Conservation (phyloP, 2,329 filamentous ascomycete species). For the Echinosphaeria canescens region DNA sequence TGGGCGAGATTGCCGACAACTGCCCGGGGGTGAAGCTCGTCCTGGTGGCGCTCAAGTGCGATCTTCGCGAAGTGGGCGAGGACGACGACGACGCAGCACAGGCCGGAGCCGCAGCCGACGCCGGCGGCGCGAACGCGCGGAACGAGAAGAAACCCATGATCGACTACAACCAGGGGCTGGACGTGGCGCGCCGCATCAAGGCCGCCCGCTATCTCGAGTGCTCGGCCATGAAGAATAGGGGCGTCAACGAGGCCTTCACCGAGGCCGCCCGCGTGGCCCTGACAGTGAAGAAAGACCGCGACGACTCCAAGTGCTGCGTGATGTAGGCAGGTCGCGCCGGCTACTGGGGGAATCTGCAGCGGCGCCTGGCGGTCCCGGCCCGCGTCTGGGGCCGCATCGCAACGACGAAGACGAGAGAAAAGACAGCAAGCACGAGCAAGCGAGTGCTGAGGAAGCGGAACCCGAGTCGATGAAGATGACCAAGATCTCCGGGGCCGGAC, state of each 20-base stretch:
- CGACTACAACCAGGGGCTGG: constrained; percentile 76
- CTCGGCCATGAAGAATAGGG: constrained; percentile 93
- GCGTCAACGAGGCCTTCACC: constrained; percentile 96
- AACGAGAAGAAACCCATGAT: constrained; percentile 59
- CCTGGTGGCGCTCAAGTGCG: constrained; percentile 89
- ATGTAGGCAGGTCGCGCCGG: constrained; percentile 26
- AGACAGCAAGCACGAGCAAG: constrained; percentile 1
- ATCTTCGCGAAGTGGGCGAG: constrained; percentile 62
- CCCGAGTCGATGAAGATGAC: no score
- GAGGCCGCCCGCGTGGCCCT: constrained; percentile 91
- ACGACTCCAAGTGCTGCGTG: constrained; percentile 35
- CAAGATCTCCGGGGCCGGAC: no score
- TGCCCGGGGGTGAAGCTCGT: constrained; percentile 91
- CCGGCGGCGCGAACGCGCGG: constrained; percentile 14
- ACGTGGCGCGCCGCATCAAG: constrained; percentile 78
- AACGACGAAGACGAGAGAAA: background rate
- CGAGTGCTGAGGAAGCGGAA: no score
- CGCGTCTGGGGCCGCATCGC: no score
- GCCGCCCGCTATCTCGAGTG: constrained; percentile 93
- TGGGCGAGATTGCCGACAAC: constrained; percentile 94
- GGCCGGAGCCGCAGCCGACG: constrained; percentile 12
- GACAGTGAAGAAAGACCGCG: constrained; percentile 42
- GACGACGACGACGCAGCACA: constrained; percentile 31
- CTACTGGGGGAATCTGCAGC: no score
- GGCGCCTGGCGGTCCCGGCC: background rate